phyloP scores from a whole-genome alignment of 495 filamentous ascomycete species.

The Bacidia gigantensis region DNA sequence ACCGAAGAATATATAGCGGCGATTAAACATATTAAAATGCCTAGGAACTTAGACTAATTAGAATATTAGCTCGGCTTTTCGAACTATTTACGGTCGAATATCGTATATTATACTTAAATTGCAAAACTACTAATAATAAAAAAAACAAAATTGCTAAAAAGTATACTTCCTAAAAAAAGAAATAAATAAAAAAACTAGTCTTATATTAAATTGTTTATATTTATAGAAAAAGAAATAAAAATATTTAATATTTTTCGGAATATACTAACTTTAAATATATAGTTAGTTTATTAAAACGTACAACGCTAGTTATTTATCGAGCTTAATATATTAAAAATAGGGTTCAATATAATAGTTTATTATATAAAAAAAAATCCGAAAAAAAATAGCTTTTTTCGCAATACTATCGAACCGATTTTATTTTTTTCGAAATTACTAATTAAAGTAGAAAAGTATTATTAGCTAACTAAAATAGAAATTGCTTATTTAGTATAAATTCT shows the following conservation, averaged over 20 bases:
- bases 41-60: neutral
- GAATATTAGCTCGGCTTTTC: neutral
- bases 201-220: neutral
- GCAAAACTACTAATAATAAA: neutral
- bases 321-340: conserved; percentile 4
- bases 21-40: neutral
- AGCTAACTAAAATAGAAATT: neutral
- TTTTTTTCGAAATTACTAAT: neutral
- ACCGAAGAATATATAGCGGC: neutral
- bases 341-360: neutral
- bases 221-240: neutral
- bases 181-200: neutral
- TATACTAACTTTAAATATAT: neutral
- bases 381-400: neutral
- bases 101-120: neutral
- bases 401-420: neutral
- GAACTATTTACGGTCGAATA: neutral
- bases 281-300: conserved; percentile 1
- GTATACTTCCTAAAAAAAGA: neutral
- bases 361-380: neutral
- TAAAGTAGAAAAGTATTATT: neutral
- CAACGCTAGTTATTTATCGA: neutral
- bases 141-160: neutral
- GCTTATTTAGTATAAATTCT: neutral
- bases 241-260: neutral